phyloP scores from a whole-genome alignment of 169 alveolate species.

The Plasmodium vinckei region DNA sequence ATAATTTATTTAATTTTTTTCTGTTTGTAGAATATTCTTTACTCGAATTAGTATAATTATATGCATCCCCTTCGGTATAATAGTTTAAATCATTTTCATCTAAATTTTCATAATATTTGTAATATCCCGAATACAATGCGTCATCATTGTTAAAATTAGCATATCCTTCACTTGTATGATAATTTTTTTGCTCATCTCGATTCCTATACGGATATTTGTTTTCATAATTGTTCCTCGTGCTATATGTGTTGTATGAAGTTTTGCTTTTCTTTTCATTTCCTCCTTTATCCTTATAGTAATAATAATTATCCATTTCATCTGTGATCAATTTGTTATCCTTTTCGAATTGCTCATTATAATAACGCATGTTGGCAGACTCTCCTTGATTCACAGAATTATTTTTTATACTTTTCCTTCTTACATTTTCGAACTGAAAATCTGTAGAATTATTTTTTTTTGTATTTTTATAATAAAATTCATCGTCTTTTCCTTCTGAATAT shows the following conservation, averaged over 20 bases:
- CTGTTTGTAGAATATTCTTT: neutral
- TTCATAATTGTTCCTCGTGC: neutral
- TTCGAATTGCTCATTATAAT: constrained; percentile 1
- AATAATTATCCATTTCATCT: constrained; percentile 4
- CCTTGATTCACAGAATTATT: neutral
- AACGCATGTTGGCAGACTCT: neutral
- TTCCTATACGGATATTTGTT: neutral
- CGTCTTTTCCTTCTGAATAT: no score
- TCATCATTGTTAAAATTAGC: neutral
- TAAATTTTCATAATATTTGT: neutral
- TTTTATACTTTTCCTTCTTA: neutral
- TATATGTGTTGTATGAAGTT: neutral
- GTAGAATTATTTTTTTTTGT: neutral
- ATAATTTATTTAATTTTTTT: neutral
- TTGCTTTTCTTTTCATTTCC: neutral
- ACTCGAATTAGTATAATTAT: neutral
- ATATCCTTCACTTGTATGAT: neutral
- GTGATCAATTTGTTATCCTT: neutral
- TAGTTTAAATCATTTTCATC: neutral
- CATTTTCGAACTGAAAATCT: neutral
- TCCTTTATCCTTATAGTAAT: neutral
- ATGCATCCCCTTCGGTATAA: neutral
- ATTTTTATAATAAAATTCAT: neutral
- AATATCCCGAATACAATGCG: neutral
- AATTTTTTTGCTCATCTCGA: neutral